These are phyloP conservation scores for Wickerhamiella kazuoi DNA, from an alignment of 805 yeast genomes.

Conservation along the genomic window DNA sequence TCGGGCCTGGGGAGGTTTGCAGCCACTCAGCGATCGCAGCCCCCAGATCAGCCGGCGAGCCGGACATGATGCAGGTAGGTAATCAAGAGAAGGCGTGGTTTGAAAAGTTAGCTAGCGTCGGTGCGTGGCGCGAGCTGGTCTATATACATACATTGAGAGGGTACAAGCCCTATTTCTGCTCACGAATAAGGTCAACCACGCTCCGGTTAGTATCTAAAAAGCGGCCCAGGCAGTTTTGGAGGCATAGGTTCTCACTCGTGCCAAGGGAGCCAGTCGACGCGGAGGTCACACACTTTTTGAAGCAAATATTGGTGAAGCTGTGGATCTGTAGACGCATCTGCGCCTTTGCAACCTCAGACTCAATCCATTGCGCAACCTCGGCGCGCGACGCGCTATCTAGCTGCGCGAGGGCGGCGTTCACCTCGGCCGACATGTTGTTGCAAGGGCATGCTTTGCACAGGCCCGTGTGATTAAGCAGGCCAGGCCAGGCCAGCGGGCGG, in stretches of 20 bases:
- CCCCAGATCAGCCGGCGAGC: too few relatives aligned
- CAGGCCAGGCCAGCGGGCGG: too few relatives aligned
- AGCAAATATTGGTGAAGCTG: slow-evolving; percentile 76
- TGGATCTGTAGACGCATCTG: slow-evolving; percentile 68
- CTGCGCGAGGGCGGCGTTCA: background rate
- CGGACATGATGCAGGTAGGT: too few relatives aligned
- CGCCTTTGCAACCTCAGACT: slow-evolving; percentile 68
- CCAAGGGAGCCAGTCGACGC: slow-evolving; percentile 28
- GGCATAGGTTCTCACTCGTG: slow-evolving; percentile 48
- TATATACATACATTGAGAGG: too few relatives aligned
- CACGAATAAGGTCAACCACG: slow-evolving; percentile 39
- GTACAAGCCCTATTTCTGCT: slow-evolving; percentile 1
- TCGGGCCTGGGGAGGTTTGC: too few relatives aligned
- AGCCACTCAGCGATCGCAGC: too few relatives aligned
- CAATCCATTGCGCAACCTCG: slow-evolving; percentile 60
- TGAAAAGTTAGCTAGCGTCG: too few relatives aligned
- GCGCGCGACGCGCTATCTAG: slow-evolving; percentile 53
- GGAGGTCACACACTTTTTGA: slow-evolving; percentile 58
- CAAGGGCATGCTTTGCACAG: too few relatives aligned
- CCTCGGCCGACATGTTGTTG: background rate
- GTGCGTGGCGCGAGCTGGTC: too few relatives aligned
- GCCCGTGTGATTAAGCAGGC: background rate
- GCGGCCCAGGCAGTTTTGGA: slow-evolving; percentile 66
- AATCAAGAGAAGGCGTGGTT: too few relatives aligned
- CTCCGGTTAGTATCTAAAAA: slow-evolving; percentile 76